Percentiles rank a stretch among this genome's conserved stretches.
Conservation (phyloP, 148 eudicot species). For the Agrostemma githago region DNA sequence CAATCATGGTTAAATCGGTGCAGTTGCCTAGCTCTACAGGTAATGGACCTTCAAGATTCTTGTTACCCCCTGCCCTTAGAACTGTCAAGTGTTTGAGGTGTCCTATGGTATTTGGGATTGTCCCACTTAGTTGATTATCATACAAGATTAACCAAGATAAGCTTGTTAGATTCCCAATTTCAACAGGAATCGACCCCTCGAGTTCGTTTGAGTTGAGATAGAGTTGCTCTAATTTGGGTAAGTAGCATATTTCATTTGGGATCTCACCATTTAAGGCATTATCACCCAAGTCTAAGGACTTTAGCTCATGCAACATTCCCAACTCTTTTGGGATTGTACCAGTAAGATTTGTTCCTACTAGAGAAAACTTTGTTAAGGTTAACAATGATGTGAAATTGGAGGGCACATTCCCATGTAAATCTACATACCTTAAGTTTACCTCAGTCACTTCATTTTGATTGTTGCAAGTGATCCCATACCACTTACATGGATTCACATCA, state of each 20-base stretch:
- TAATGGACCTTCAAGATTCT: slow-evolving; percentile 62
- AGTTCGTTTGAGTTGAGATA: slow-evolving; percentile 57
- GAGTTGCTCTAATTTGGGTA: slow-evolving; percentile 51
- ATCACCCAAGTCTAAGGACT: slow-evolving; percentile 61
- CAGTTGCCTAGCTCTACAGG: slow-evolving; percentile 79
- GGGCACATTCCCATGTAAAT: slow-evolving; percentile 60
- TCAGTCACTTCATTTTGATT: slow-evolving; percentile 46
- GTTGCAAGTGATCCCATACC: slow-evolving; percentile 74
- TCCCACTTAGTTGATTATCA: slow-evolving; percentile 79
- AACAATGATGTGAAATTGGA: slow-evolving; percentile 42
- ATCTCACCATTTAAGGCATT: slow-evolving; percentile 70
- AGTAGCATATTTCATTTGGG: slow-evolving; percentile 46
- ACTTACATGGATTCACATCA: slow-evolving; percentile 52
- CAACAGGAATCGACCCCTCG: slow-evolving; percentile 52
- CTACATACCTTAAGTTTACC: slow-evolving; percentile 53
- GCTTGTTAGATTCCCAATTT: slow-evolving; percentile 56
- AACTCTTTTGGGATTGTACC: slow-evolving; percentile 61
- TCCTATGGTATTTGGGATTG: slow-evolving; percentile 65
- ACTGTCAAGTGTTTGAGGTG: slow-evolving; percentile 44
- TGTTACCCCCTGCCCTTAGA: slow-evolving; percentile 85
- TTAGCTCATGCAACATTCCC: slow-evolving; percentile 35
- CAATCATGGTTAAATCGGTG: slow-evolving; percentile 51
- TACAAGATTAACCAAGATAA: slow-evolving; percentile 46
- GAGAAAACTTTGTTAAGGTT: slow-evolving; percentile 42
- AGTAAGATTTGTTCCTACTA: slow-evolving; percentile 64